These are phyloP conservation scores for Chaetomium strumarium DNA, from an alignment of 2,329 filamentous ascomycete species.

Conservation along the genomic window DNA sequence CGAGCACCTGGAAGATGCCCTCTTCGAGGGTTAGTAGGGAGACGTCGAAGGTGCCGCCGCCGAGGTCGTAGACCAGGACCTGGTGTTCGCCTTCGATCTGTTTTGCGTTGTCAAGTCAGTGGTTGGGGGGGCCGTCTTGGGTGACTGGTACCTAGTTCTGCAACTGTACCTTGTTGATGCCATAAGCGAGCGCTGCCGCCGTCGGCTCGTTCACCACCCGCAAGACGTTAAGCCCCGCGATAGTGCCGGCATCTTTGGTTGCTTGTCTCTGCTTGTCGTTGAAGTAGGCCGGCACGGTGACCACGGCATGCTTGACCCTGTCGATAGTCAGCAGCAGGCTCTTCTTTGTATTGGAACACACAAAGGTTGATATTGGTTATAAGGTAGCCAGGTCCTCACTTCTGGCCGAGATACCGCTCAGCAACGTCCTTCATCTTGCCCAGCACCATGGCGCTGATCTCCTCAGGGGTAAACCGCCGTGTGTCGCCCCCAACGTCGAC, in stretches of 20 bases:
- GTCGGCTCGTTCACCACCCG: conserved; percentile 96
- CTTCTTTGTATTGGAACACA: too few relatives aligned
- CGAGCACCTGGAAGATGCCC: conserved; percentile 87
- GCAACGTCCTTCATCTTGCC: conserved; percentile 59
- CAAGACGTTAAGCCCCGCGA: conserved; percentile 88
- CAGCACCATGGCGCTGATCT: conserved; percentile 55
- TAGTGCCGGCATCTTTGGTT: conserved; percentile 88
- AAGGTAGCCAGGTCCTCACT: too few relatives aligned
- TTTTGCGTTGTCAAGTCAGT: neutral
- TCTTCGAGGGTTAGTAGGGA: conserved; percentile 85
- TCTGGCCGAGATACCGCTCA: conserved; percentile 71
- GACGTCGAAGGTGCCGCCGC: conserved; percentile 92
- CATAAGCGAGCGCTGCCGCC: conserved; percentile 89
- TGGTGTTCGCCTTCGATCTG: conserved; percentile 68
- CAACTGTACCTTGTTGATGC: conserved; percentile 61
- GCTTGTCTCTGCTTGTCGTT: conserved; percentile 96
- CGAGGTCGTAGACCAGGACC: conserved; percentile 89
- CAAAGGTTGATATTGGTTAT: neutral
- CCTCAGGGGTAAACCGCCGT: conserved; percentile 55
- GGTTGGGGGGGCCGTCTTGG: too few relatives aligned
- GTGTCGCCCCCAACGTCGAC: conserved; percentile 52
- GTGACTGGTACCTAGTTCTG: neutral
- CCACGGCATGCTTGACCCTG: conserved; percentile 71
- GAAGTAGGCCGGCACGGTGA: conserved; percentile 96
- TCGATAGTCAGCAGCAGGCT: neutral